phyloP scores from a whole-genome alignment of 306 rosid species.

The Quercus robur region DNA sequence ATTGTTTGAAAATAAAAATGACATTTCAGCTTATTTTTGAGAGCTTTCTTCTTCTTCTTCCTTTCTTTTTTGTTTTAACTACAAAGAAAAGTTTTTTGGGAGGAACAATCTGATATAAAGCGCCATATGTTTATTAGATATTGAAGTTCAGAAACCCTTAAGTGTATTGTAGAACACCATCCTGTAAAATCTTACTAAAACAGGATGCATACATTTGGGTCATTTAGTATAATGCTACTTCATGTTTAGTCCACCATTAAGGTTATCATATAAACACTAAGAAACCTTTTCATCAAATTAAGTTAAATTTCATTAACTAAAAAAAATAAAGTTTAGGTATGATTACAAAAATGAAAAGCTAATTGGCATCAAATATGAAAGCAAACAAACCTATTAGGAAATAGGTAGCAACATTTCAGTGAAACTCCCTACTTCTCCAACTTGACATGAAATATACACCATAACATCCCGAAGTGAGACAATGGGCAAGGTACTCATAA shows the following conservation, averaged over 20 bases:
- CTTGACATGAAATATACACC: slow-evolving; percentile 22
- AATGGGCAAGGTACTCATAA: slow-evolving; percentile 12
- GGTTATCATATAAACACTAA: background rate
- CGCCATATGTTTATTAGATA: background rate
- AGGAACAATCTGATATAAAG: too few species aligned
- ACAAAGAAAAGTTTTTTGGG: too few species aligned
- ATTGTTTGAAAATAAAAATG: too few species aligned
- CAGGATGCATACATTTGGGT: background rate
- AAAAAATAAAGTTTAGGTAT: background rate
- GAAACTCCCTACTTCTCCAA: slow-evolving; percentile 14
- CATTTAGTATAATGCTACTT: background rate
- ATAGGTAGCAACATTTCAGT: slow-evolving; percentile 17
- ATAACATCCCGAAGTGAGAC: slow-evolving; percentile 19
- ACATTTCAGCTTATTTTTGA: too few species aligned
- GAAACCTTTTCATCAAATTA: background rate
- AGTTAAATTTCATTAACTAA: background rate
- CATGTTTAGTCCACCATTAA: background rate
- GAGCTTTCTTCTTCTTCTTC: too few species aligned
- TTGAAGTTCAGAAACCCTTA: background rate
- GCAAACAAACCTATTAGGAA: background rate
- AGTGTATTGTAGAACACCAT: background rate
- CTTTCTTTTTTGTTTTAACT: too few species aligned
- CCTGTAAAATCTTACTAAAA: background rate
- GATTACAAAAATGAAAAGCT: slow-evolving; percentile 10
- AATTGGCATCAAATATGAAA: slow-evolving; percentile 1